A percentile compares a stretch with the other conserved stretches of the same genome.
phyloP scores from a whole-genome alignment of 805 yeast genomes.

The Myxozyma nipponensis region DNA sequence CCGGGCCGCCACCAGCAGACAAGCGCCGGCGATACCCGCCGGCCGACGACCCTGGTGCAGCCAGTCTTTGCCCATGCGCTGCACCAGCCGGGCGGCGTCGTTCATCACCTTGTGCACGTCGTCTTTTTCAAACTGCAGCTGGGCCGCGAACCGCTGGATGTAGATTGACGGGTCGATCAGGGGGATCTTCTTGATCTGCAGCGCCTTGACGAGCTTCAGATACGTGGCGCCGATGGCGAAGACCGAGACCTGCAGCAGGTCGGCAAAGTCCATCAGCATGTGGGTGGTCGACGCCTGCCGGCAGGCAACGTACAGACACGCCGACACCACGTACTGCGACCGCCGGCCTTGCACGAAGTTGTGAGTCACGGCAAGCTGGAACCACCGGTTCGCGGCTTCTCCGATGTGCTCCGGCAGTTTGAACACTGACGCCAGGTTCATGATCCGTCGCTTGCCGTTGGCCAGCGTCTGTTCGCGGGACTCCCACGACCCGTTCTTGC shows the following conservation, averaged over 20 bases:
- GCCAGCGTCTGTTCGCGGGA: constrained; percentile 84
- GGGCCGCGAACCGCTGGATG: constrained; percentile 89
- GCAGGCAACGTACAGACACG: constrained; percentile 93
- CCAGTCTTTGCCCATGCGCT: constrained; percentile 93
- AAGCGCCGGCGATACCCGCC: constrained; percentile 98
- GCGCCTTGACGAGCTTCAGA: constrained; percentile 81
- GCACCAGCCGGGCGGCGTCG: constrained; percentile 84
- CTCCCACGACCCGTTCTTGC: constrained; percentile 46
- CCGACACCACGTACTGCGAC: constrained; percentile 91
- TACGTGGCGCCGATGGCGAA: constrained; percentile 95
- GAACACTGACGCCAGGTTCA: constrained; percentile 73
- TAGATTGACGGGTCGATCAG: constrained; percentile 91
- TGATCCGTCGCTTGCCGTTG: constrained; percentile 75
- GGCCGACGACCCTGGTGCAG: constrained; percentile 95
- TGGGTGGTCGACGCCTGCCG: constrained; percentile 87
- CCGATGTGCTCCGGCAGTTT: constrained; percentile 78
- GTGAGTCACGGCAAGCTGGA: constrained; percentile 74
- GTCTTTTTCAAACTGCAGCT: constrained; percentile 72
- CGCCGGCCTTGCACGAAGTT: constrained; percentile 97
- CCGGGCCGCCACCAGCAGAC: constrained; percentile 86
- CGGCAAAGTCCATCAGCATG: constrained; percentile 92
- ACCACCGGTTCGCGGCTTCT: constrained; percentile 87
- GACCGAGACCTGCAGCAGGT: constrained; percentile 83
- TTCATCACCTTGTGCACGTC: constrained; percentile 60
- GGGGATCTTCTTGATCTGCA: constrained; percentile 74